Evolutionary conservation across 768 basidiomycete genomes (phyloP), one percentile per base, ranked within the genome.

Genomic region (Serendipita sp.): DNA sequence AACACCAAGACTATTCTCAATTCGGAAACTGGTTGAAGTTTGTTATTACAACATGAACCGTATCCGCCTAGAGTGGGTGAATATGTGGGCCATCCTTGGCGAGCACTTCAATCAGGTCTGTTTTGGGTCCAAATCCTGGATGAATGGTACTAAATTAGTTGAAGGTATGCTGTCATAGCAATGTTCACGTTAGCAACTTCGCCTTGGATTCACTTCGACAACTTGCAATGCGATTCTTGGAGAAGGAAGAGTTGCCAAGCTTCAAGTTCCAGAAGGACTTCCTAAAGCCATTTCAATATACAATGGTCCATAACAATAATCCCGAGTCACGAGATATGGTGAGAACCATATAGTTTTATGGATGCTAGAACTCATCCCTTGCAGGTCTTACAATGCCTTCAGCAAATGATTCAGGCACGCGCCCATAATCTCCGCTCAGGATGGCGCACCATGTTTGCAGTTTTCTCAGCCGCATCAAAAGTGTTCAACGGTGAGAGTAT

Each of bases 211-310:
- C 96, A 3, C 80, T 99, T 10, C 85, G 96, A 18, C 96, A 99
- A 73, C 76, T 99, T 58, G 93, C 96, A 2, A 96, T 96, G 92
- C 86, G 96, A 43, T 99, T 99, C 74, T 79, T 99, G 69, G 96
- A 98, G 75, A 99, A 98, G 74, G 96, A 98, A 71, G 96, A 99
- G 73, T 72, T 99, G 66, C 84, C 93, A 1, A 93, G 97, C 75
- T 99, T 98, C 81, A 92, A 94, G 71, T 99, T 99, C 74, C 96
- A 99, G 71, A 99, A 98, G 74, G 95, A 99, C 72, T 99, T 99
- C 75, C 75, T 99, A 66, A 91, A 92, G 71, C 96, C 96, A 0
- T 99, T 98, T 72, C 94, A 98, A 74, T 87, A 96, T 72, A 94
- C 96, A 1, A 99, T 99, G 91, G 80, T 87, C 48, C 88, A 98